Percentiles rank a stretch among this genome's conserved stretches.
phyloP scores from a whole-genome alignment of 1,284 basidiomycete genomes.

The Fistulina hepatica region DNA sequence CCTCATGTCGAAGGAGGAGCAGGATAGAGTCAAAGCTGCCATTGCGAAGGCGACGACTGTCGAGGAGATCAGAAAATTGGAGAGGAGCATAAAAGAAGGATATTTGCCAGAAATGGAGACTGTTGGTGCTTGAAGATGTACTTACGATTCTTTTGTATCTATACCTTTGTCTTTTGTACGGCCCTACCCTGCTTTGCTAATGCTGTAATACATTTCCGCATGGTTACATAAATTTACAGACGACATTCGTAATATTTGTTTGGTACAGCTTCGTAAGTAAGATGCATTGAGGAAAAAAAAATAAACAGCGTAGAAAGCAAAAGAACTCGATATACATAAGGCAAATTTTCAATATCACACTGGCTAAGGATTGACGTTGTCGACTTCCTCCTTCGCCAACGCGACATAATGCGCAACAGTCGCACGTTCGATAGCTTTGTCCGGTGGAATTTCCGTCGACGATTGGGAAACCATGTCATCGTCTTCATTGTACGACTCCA shows the following conservation, averaged over 20 bases:
- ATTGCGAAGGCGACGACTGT: constrained; percentile 85
- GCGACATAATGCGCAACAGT: neutral
- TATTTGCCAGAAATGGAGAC: constrained; percentile 68
- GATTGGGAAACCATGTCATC: constrained; percentile 41
- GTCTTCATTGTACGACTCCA: constrained; percentile 55
- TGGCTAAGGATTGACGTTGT: too few relatives aligned
- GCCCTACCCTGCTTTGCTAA: too few relatives aligned
- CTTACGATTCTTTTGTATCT: too few relatives aligned
- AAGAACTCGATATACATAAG: too few relatives aligned
- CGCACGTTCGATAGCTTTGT: neutral
- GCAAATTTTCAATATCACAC: too few relatives aligned
- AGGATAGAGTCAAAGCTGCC: constrained; percentile 80
- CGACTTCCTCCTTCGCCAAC: neutral
- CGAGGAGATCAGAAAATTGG: constrained; percentile 82
- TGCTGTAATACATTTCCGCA: too few relatives aligned
- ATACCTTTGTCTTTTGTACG: too few relatives aligned
- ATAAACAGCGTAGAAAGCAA: too few relatives aligned
- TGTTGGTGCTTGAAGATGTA: constrained; percentile 66
- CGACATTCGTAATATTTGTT: too few relatives aligned
- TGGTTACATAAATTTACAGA: too few relatives aligned
- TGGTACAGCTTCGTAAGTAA: too few relatives aligned
- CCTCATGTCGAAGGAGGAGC: constrained; percentile 88
- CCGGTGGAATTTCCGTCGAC: neutral
- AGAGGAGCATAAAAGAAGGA: constrained; percentile 82
- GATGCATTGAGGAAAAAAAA: too few relatives aligned